Conservation (phyloP, 345 rosid species). For the Aquilaria sinensis region DNA sequence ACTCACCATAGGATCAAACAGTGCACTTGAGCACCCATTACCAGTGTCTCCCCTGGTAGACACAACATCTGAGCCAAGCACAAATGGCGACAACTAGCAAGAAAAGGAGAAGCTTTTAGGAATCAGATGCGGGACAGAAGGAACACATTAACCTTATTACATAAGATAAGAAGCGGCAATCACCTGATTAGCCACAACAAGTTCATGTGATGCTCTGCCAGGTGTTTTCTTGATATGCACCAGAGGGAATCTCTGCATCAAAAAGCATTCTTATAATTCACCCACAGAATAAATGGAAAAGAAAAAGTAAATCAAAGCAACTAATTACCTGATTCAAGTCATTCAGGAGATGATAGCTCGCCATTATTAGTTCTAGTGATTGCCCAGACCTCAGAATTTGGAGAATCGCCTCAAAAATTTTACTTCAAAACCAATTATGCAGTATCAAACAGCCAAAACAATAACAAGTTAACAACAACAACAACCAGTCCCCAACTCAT, state of each 20-base stretch:
- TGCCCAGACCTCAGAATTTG: constrained; percentile 51
- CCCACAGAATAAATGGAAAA: not conserved
- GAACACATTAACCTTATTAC: constrained; percentile 24
- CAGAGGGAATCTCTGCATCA: constrained; percentile 45
- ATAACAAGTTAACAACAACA: too few relatives aligned
- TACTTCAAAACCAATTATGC: constrained; percentile 23
- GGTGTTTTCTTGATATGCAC: constrained; percentile 27
- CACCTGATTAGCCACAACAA: constrained; percentile 52
- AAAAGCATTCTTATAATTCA: not conserved
- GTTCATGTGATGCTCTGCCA: constrained; percentile 16
- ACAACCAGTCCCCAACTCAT: too few relatives aligned
- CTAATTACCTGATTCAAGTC: constrained; percentile 54
- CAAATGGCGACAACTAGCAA: constrained; percentile 52
- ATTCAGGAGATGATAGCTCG: constrained; percentile 66
- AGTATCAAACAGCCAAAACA: too few relatives aligned
- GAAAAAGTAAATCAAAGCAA: constrained; percentile 3
- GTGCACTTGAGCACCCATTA: constrained; percentile 24
- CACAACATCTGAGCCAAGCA: constrained; percentile 34
- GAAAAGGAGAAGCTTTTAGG: too few relatives aligned
- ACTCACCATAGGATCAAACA: constrained; percentile 34
- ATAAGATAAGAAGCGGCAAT: constrained; percentile 7
- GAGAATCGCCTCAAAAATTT: constrained; percentile 69
- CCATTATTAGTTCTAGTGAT: constrained; percentile 55
- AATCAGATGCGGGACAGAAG: too few relatives aligned
- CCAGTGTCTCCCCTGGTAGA: constrained; percentile 27